Base-by-base conservation (phyloP, 495 filamentous ascomycete species). In the Cercophora samala region DNA sequence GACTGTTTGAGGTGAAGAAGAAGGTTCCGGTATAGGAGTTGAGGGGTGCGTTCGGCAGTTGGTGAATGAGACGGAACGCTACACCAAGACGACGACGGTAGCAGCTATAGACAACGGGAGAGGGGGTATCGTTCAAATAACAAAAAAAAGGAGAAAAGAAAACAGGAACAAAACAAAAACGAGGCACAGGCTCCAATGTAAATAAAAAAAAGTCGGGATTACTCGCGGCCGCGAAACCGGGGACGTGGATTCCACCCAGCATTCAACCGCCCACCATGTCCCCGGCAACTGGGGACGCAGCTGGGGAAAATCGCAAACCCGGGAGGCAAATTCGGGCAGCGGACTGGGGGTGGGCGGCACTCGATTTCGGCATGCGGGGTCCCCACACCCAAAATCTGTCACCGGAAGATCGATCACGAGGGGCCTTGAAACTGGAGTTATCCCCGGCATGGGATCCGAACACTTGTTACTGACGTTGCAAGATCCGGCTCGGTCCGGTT, bases 351-450 rank as follows among this genome's bases (percentile, higher is more conserved):
- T 54, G 55, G 65, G 66, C 71, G 73, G 73, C 74, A 76, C 24
- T 72, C 29, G 26, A 64, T 25, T n/a, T 68, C 71, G 69, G 73
- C 73, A 61, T 69, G 68, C 66, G 68, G 68, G 68, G 67, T 58
- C 63, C 51, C 69, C 53, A 66, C 65, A 29, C 26, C 26, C 26
- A 29, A 23, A 23, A 56, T 23, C 22, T 56, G 4, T 56, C 22
- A 19, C 53, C 53, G 53, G 53, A 18, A 56, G 37, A 46, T 46
- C 6, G 37, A 46, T 46, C 37, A 46, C 37, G 37, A 46, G 37
- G 37, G 5, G 37, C 37, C 37, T 46, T 9, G 5, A 18, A 46
- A 58, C 54, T 58, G 54, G 54, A 24, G 18, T 5, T 5, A 21
- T 22, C 23, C 54, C 23, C 26, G 26, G 26, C 4, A 29, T 29